Conservation (phyloP, 2,329 filamentous ascomycete species). For the Dryadomyces sulphureus region DNA sequence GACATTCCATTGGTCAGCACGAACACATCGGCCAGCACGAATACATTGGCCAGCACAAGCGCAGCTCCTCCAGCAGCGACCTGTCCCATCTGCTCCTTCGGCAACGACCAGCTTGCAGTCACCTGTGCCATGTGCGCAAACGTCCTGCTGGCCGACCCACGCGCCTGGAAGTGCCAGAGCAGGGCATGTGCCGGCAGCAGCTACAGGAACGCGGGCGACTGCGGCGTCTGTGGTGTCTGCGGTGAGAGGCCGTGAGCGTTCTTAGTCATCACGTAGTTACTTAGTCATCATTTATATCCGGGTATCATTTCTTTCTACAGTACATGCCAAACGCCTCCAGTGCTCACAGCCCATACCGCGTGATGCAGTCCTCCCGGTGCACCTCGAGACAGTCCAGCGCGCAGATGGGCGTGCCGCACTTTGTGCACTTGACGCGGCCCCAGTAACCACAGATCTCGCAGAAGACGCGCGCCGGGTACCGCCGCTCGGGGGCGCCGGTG, state of each 20-base stretch:
- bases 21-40: neutral
- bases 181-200: conserved; percentile 34
- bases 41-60: neutral
- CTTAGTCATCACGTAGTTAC: too few species aligned
- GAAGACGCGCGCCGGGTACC: conserved; percentile 48
- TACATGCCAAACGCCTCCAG: neutral
- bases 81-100: conserved; percentile 55
- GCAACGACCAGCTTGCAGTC: conserved; percentile 36
- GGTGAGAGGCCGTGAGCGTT: too few species aligned
- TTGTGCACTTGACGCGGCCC: conserved; percentile 61
- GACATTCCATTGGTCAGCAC: neutral
- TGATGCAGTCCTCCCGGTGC: conserved; percentile 58
- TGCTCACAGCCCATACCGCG: conserved; percentile 38
- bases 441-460: conserved; percentile 75
- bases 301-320: neutral
- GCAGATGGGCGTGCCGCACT: conserved; percentile 67
- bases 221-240: conserved; percentile 56
- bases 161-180: conserved; percentile 50
- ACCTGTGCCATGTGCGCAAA: conserved; percentile 58
- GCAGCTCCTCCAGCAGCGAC: neutral
- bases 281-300: neutral
- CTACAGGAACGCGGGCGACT: conserved; percentile 58
- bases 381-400: conserved; percentile 58
- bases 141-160: conserved; percentile 44
- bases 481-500: conserved; percentile 25